Percentiles rank a stretch among this genome's conserved stretches.
Evolutionary conservation across 2,329 filamentous ascomycete species (phyloP).

Genomic region (Didymella glomerata): DNA sequence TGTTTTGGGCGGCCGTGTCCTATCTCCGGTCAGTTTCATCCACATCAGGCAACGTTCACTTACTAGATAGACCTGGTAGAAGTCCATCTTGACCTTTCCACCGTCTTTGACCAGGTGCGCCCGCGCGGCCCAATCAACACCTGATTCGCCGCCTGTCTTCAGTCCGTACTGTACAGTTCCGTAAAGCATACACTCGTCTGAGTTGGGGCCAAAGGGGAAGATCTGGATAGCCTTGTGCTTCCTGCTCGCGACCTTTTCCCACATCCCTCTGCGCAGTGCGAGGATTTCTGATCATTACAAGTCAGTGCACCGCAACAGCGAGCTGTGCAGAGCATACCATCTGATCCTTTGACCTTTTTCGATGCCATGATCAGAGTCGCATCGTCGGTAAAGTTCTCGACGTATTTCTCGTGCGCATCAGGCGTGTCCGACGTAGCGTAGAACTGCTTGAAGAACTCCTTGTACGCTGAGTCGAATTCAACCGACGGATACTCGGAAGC

Average conservation of each 20-base stretch:
- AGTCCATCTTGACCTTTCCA: slow-evolving; percentile 62
- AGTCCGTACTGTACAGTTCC: slow-evolving; percentile 63
- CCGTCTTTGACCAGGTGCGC: slow-evolving; percentile 62
- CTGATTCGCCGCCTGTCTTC: slow-evolving; percentile 58
- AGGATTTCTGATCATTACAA: slow-evolving; percentile 56
- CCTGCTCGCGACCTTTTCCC: slow-evolving; percentile 60
- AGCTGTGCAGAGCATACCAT: slow-evolving; percentile 49
- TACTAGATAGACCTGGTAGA: slow-evolving; percentile 65
- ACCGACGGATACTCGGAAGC: slow-evolving; percentile 47
- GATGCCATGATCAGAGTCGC: slow-evolving; percentile 63
- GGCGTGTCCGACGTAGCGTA: slow-evolving; percentile 59
- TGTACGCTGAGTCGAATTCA: slow-evolving; percentile 53
- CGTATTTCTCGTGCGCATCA: slow-evolving; percentile 59
- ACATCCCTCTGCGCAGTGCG: slow-evolving; percentile 60
- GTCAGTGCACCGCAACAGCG: not conserved
- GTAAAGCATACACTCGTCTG: slow-evolving; percentile 63
- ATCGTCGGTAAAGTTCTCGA: slow-evolving; percentile 58
- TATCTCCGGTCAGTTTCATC: slow-evolving; percentile 21
- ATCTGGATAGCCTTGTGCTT: slow-evolving; percentile 59
- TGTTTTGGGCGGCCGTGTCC: slow-evolving; percentile 31
- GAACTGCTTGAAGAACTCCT: slow-evolving; percentile 57
- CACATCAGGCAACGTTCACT: slow-evolving; percentile 32
- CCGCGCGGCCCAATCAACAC: slow-evolving; percentile 64
- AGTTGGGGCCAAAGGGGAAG: slow-evolving; percentile 58
- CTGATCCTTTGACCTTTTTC: slow-evolving; percentile 56